Percentiles rank a stretch among this genome's conserved stretches.
These are phyloP conservation scores for Sporothrix luriei DNA, from an alignment of 2,329 filamentous ascomycete species.

Conservation along the genomic window DNA sequence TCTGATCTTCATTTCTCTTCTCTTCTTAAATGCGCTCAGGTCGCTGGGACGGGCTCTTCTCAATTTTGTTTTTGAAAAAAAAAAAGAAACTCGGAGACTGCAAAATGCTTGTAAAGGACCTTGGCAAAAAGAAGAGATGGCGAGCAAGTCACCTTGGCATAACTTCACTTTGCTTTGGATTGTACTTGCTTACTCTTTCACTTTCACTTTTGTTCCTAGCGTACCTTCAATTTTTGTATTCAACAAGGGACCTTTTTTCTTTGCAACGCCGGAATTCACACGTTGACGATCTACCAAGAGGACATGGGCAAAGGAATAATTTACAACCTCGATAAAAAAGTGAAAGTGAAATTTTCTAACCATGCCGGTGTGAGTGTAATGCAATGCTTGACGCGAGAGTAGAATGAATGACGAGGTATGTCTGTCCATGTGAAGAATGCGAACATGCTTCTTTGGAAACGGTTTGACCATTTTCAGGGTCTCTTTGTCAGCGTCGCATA, in stretches of 20 bases:
- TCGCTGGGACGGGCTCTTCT: constrained; percentile 28
- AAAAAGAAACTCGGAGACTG: background rate
- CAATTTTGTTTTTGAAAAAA: background rate
- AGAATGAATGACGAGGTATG: no score
- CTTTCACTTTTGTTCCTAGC: background rate
- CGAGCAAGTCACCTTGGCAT: background rate
- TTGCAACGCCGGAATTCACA: constrained; percentile 11
- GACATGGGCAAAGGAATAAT: constrained; percentile 24
- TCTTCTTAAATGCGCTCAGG: constrained; percentile 28
- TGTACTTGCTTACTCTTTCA: background rate
- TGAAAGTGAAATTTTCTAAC: background rate
- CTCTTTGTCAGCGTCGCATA: background rate
- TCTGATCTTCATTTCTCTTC: constrained; percentile 11
- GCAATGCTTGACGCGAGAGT: background rate
- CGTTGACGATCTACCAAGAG: constrained; percentile 19
- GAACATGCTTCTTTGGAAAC: background rate
- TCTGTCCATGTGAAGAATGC: background rate
- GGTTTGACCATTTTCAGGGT: background rate
- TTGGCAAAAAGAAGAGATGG: background rate
- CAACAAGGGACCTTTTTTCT: constrained; percentile 5
- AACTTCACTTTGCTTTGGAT: background rate
- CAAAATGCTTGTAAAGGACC: background rate
- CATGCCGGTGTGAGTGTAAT: background rate
- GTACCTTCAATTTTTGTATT: constrained; percentile 19
- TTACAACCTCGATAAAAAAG: constrained; percentile 13